phyloP scores from a whole-genome alignment of 83 land plant genomes.

The Thuja plicata region DNA sequence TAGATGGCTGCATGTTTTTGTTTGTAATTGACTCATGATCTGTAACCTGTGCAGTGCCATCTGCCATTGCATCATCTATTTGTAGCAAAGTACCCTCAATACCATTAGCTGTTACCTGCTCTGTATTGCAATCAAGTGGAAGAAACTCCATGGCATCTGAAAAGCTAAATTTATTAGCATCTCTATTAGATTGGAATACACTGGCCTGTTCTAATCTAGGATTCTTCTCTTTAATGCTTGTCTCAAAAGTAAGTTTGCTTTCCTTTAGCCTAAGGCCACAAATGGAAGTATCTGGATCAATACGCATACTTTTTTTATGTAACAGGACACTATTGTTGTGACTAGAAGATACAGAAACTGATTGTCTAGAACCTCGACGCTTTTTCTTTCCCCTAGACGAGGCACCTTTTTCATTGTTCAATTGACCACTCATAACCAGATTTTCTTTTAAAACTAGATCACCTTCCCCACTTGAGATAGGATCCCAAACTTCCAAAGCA shows the following conservation, averaged over 20 bases:
- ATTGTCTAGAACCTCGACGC: background rate
- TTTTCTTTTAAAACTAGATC: constrained; percentile 39
- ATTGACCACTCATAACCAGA: background rate
- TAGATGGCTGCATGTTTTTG: background rate
- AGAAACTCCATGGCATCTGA: background rate
- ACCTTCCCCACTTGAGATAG: constrained; percentile 71
- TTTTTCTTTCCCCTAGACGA: background rate
- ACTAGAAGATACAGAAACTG: background rate
- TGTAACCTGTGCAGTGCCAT: background rate
- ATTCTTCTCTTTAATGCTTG: background rate
- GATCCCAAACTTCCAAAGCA: constrained; percentile 55
- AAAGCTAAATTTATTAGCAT: background rate
- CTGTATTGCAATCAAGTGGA: background rate
- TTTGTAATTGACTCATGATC: background rate
- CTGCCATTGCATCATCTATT: background rate
- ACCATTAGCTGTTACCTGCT: background rate
- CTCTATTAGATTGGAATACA: background rate
- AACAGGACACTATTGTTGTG: background rate
- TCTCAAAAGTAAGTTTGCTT: background rate
- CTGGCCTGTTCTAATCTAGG: background rate
- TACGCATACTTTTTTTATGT: background rate
- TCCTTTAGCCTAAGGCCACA: background rate
- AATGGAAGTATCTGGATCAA: background rate
- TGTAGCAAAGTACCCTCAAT: background rate
- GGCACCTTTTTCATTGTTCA: background rate